A percentile compares a stretch with the other conserved stretches of the same genome.
phyloP scores from a whole-genome alignment of 2,329 filamentous ascomycete species.

The Hirsutella minnesotensis region DNA sequence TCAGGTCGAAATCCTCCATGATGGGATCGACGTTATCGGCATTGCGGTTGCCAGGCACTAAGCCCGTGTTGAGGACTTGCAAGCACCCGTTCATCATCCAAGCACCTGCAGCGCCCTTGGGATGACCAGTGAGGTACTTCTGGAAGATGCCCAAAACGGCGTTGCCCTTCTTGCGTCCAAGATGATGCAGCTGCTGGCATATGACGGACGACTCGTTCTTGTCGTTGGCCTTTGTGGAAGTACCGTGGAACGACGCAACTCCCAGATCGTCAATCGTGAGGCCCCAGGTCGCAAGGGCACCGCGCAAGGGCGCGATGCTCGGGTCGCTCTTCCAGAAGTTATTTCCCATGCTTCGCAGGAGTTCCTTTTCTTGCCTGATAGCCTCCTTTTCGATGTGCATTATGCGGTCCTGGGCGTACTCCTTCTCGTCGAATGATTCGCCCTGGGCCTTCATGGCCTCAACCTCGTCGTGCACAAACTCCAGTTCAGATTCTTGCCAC shows the following conservation, averaged over 20 bases:
- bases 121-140: slow-evolving; percentile 97
- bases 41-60: slow-evolving; percentile 95
- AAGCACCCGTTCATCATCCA: slow-evolving; percentile 99
- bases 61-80: slow-evolving; percentile 85
- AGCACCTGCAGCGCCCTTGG: slow-evolving; percentile 96
- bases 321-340: slow-evolving; percentile 97
- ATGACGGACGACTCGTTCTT: slow-evolving; percentile 99
- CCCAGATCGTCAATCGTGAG: slow-evolving; percentile 91
- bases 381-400: slow-evolving; percentile 80
- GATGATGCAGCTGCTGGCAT: slow-evolving; percentile 88
- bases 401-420: slow-evolving; percentile 77
- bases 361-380: slow-evolving; percentile 81
- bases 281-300: slow-evolving; percentile 94
- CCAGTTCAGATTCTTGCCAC: slow-evolving; percentile 90
- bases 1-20: slow-evolving; percentile 97
- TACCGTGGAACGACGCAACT: slow-evolving; percentile 97
- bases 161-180: slow-evolving; percentile 93
- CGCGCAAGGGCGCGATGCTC: slow-evolving; percentile 86
- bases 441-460: slow-evolving; percentile 78
- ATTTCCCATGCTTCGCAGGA: slow-evolving; percentile 86
- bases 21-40: slow-evolving; percentile 93
- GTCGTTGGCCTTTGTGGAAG: slow-evolving; percentile 96
- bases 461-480: slow-evolving; percentile 87
- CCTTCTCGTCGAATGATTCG: slow-evolving; percentile 63
- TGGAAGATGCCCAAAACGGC: slow-evolving; percentile 96